phyloP scores from a whole-genome alignment of 495 filamentous ascomycete species.

The Xylaria telfairii region DNA sequence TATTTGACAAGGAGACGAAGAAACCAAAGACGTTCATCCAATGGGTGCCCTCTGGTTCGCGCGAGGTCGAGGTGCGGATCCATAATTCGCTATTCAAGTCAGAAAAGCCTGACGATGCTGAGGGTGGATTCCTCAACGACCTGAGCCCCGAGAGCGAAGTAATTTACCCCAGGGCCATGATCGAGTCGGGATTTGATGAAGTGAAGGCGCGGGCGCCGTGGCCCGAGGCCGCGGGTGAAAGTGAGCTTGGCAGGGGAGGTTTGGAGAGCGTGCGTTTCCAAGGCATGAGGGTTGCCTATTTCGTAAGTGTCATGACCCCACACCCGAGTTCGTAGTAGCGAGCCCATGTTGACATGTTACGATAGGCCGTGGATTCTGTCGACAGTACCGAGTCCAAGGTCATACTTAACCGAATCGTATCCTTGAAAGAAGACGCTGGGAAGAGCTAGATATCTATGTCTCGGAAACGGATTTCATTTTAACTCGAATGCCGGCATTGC shows the following conservation, averaged over 20 bases:
- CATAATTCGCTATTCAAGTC: conserved; percentile 87
- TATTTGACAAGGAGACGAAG: conserved; percentile 70
- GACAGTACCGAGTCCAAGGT: conserved; percentile 79
- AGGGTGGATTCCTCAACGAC: conserved; percentile 80
- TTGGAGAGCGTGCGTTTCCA: conserved; percentile 88
- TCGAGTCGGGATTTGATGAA: conserved; percentile 87
- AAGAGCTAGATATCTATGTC: conserved; percentile 53
- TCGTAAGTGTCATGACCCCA: conserved; percentile 47
- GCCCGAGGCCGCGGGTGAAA: conserved; percentile 76
- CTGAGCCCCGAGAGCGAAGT: conserved; percentile 86
- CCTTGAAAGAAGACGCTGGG: conserved; percentile 85
- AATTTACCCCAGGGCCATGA: conserved; percentile 75
- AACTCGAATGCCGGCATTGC: not conserved
- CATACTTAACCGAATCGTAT: conserved; percentile 90
- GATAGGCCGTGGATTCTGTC: conserved; percentile 66
- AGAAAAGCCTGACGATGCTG: conserved; percentile 73
- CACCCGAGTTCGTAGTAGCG: not conserved
- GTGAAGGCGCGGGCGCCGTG: conserved; percentile 76
- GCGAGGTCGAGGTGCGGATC: conserved; percentile 78
- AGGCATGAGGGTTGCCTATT: conserved; percentile 89
- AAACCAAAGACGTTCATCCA: conserved; percentile 93
- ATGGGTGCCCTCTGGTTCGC: conserved; percentile 78
- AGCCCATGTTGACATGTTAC: not conserved
- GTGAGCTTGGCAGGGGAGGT: conserved; percentile 60
- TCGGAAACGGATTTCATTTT: not conserved